These are phyloP conservation scores for Argentina anserina DNA, from an alignment of 306 rosid genomes.

Conservation along the genomic window DNA sequence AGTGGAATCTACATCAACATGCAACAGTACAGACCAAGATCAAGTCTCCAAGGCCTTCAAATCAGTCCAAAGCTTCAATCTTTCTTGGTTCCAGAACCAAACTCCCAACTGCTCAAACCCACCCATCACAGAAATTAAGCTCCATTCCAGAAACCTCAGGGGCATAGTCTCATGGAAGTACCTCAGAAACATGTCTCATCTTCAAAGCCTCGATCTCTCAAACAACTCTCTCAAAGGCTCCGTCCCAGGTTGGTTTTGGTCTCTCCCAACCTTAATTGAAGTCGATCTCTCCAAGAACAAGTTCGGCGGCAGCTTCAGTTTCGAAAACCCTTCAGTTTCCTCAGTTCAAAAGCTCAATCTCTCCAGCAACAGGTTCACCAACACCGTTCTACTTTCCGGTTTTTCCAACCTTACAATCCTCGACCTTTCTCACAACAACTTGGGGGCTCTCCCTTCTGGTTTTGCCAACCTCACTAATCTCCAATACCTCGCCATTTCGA, in stretches of 20 bases:
- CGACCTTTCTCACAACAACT: conserved; percentile 60
- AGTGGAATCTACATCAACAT: conserved; percentile 39
- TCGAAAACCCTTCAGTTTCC: conserved; percentile 35
- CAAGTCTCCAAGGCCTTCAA: conserved; percentile 53
- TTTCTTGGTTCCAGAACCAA: conserved; percentile 38
- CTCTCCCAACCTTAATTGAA: conserved; percentile 26
- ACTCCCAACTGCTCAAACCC: conserved; percentile 44
- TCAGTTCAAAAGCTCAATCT: conserved; percentile 61
- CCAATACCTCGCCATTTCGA: conserved; percentile 51
- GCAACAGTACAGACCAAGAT: conserved; percentile 45
- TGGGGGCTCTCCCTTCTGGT: conserved; percentile 51
- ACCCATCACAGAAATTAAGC: conserved; percentile 35
- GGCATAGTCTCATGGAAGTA: conserved; percentile 70
- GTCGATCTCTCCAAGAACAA: conserved; percentile 59
- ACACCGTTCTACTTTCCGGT: conserved; percentile 46
- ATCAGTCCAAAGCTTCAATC: conserved; percentile 58
- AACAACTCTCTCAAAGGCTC: conserved; percentile 56
- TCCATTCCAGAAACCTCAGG: conserved; percentile 50
- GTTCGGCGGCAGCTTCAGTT: conserved; percentile 64
- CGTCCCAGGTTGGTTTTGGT: conserved; percentile 71
- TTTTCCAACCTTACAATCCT: conserved; percentile 45
- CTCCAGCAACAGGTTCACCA: conserved; percentile 73
- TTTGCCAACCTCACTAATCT: conserved; percentile 46
- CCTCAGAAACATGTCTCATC: conserved; percentile 48
- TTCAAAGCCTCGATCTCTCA: conserved; percentile 63